Evolutionary conservation across 2,329 filamentous ascomycete species (phyloP).

Genomic region (Phyllachora maydis): DNA sequence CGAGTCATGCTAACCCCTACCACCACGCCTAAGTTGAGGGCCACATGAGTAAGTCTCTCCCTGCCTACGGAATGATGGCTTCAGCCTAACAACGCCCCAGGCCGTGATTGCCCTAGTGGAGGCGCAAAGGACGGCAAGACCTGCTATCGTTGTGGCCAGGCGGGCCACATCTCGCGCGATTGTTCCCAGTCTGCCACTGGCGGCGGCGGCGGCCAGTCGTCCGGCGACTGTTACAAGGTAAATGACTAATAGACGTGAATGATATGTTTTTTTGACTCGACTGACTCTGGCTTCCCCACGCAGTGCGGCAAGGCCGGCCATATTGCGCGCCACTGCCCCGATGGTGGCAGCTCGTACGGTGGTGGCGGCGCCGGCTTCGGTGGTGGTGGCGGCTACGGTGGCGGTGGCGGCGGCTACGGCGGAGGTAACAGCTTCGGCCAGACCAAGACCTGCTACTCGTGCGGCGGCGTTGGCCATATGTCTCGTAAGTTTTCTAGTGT

Average conservation of each 20-base stretch:
- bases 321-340: constrained; percentile 80
- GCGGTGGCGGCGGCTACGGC: constrained; percentile 23
- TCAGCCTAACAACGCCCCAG: too few relatives aligned
- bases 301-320: constrained; percentile 86
- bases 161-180: constrained; percentile 84
- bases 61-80: too few relatives aligned
- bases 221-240: constrained; percentile 74
- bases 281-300: too few relatives aligned
- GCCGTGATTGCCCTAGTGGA: constrained; percentile 81
- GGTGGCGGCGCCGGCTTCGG: constrained; percentile 23
- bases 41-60: constrained; percentile 54
- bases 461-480: constrained; percentile 93
- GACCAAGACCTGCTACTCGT: constrained; percentile 86
- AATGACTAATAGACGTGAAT: too few relatives aligned
- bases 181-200: constrained; percentile 37
- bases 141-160: constrained; percentile 60
- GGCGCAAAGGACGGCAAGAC: constrained; percentile 71
- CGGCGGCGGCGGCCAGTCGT: constrained; percentile 22
- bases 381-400: constrained; percentile 23
- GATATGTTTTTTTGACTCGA: too few relatives aligned
- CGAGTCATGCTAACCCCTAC: too few relatives aligned
- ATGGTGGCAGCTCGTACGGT: constrained; percentile 30
- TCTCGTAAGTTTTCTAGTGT: constrained; percentile 36
- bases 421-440: constrained; percentile 15
- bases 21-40: constrained; percentile 42